A percentile compares a stretch with the other conserved stretches of the same genome.
phyloP scores from a whole-genome alignment of 306 rosid species.

The Rosa chinensis region DNA sequence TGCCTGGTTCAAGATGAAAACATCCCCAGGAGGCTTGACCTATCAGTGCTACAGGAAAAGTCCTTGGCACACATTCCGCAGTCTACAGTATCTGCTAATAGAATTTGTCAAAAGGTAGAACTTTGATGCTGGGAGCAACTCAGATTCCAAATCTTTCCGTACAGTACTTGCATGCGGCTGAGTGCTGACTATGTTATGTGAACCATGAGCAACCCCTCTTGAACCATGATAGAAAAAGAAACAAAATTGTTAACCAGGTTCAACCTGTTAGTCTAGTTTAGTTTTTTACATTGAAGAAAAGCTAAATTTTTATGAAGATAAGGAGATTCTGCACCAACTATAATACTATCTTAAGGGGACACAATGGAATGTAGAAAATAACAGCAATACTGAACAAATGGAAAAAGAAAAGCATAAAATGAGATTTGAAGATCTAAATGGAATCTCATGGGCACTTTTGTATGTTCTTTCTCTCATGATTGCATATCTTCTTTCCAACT shows the following conservation, averaged over 20 bases:
- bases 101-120: constrained; percentile 52
- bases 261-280: not conserved
- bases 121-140: constrained; percentile 19
- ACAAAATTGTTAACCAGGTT: not conserved
- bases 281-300: not conserved
- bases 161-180: not conserved
- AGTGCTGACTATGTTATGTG: not conserved
- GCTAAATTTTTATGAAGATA: not conserved
- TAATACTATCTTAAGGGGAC: not conserved
- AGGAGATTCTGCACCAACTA: constrained; percentile 4
- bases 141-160: constrained; percentile 2
- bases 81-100: constrained; percentile 31
- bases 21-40: constrained; percentile 34
- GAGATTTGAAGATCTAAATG: not conserved
- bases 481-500: constrained; percentile 7
- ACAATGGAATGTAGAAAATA: not conserved
- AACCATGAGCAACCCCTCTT: not conserved
- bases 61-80: constrained; percentile 24
- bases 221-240: not conserved
- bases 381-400: not conserved
- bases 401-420: not conserved
- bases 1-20: constrained; percentile 56
- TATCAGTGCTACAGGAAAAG: constrained; percentile 33
- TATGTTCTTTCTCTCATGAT: constrained; percentile 1
- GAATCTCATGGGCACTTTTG: not conserved